phyloP scores from a whole-genome alignment of 2,329 filamentous ascomycete genomes.

The Thermoascus crustaceus region DNA sequence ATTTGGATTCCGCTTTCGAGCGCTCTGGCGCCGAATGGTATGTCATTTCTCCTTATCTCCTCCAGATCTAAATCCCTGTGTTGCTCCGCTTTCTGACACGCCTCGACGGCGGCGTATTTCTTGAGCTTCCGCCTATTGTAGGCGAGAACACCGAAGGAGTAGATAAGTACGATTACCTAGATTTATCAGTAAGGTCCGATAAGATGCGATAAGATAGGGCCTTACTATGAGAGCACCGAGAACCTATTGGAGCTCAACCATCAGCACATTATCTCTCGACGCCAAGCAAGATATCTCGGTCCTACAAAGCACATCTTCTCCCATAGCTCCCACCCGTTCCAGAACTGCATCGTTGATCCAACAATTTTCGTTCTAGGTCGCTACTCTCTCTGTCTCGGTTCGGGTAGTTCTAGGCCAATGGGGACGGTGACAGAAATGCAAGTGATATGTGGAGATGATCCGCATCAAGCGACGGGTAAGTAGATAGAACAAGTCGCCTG shows the following conservation, averaged over 20 bases:
- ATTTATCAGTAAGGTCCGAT: constrained; percentile 17
- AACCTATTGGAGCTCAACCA: constrained; percentile 46
- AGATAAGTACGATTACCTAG: constrained; percentile 55
- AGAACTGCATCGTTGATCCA: constrained; percentile 51
- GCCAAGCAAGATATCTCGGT: background rate
- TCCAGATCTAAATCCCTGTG: constrained; percentile 47
- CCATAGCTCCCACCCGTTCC: constrained; percentile 69
- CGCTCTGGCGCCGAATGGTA: constrained; percentile 80
- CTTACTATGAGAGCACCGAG: constrained; percentile 61
- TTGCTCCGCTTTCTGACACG: constrained; percentile 51
- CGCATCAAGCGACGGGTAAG: too few relatives aligned
- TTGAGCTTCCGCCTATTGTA: constrained; percentile 50
- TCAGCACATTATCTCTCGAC: constrained; percentile 9
- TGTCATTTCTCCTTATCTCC: constrained; percentile 48
- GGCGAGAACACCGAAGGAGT: constrained; percentile 58
- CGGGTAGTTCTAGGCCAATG: too few relatives aligned
- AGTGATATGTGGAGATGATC: too few relatives aligned
- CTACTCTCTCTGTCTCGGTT: too few relatives aligned
- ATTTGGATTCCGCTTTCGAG: constrained; percentile 76
- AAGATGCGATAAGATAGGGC: constrained; percentile 3
- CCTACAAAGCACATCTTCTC: constrained; percentile 84
- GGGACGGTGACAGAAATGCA: too few relatives aligned
- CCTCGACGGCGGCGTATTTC: constrained; percentile 57
- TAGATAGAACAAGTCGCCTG: too few relatives aligned
- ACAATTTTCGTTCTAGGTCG: too few relatives aligned